Conservation (phyloP, 495 filamentous ascomycete species). For the Annulohypoxylon nitens region DNA sequence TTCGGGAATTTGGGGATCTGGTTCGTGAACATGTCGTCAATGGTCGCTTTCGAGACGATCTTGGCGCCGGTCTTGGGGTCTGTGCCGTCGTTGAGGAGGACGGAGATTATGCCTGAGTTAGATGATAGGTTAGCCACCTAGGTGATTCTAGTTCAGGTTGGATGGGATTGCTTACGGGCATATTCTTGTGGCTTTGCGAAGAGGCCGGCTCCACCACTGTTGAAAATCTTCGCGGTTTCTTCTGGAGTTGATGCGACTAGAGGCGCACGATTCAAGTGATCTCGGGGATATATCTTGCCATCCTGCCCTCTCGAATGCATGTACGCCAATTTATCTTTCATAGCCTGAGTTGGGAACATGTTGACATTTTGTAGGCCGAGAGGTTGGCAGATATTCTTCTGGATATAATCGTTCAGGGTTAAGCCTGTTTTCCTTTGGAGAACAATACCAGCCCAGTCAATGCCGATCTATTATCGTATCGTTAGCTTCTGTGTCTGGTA, state of each 20-base stretch:
- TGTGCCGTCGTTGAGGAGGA: conserved; percentile 65
- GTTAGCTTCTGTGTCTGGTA: background rate
- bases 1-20: conserved; percentile 69
- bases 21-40: conserved; percentile 71
- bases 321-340: conserved; percentile 63
- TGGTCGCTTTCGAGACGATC: conserved; percentile 64
- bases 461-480: conserved; percentile 54
- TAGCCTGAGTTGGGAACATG: conserved; percentile 66
- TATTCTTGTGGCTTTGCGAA: conserved; percentile 70
- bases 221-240: conserved; percentile 54
- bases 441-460: conserved; percentile 72
- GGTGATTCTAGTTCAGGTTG: background rate
- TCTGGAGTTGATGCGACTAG: conserved; percentile 55
- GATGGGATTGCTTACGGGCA: conserved; percentile 58
- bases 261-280: conserved; percentile 63
- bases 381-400: conserved; percentile 68
- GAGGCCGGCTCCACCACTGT: conserved; percentile 69
- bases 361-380: conserved; percentile 66
- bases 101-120: conserved; percentile 50
- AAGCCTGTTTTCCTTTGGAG: conserved; percentile 63
- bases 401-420: conserved; percentile 68
- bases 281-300: conserved; percentile 56
- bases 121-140: background rate
- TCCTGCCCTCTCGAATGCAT: conserved; percentile 62
- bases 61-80: conserved; percentile 61